Evolutionary conservation across 306 rosid species (phyloP).

Genomic region (Cicer pinnatifidum): DNA sequence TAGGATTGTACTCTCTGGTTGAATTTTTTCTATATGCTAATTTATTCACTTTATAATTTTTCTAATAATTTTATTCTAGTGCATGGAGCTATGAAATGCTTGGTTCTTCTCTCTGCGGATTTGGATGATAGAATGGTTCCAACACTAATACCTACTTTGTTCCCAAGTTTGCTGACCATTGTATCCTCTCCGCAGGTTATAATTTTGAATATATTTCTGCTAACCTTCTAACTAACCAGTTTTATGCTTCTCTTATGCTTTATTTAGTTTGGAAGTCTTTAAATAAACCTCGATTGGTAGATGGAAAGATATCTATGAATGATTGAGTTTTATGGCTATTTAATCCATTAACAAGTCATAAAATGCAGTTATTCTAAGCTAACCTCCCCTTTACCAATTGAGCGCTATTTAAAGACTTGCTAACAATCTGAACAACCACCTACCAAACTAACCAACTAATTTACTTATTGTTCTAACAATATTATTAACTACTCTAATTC

Average conservation of each 20-base stretch:
- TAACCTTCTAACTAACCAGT: constrained; percentile 10
- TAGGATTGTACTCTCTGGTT: constrained; percentile 17
- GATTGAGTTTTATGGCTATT: neutral
- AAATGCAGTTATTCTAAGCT: neutral
- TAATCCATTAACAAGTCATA: neutral
- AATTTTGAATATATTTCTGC: constrained; percentile 25
- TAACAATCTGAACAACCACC: neutral
- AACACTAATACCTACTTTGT: constrained; percentile 70
- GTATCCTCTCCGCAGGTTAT: constrained; percentile 86
- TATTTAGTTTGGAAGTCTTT: constrained; percentile 7
- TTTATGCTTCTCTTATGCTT: constrained; percentile 26
- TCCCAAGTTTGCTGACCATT: constrained; percentile 79
- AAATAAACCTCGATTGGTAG: neutral
- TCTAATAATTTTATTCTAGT: constrained; percentile 53
- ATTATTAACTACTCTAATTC: neutral
- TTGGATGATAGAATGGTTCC: constrained; percentile 88
- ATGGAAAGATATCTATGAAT: neutral
- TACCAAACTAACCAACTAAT: neutral
- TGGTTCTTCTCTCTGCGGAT: constrained; percentile 87
- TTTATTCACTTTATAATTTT: constrained; percentile 34
- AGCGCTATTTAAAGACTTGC: neutral
- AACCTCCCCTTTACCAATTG: neutral
- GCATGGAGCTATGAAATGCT: constrained; percentile 92
- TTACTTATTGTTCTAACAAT: neutral
- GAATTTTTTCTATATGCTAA: constrained; percentile 42